Conservation (phyloP, 495 filamentous ascomycete species). For the Penicillium salamii region DNA sequence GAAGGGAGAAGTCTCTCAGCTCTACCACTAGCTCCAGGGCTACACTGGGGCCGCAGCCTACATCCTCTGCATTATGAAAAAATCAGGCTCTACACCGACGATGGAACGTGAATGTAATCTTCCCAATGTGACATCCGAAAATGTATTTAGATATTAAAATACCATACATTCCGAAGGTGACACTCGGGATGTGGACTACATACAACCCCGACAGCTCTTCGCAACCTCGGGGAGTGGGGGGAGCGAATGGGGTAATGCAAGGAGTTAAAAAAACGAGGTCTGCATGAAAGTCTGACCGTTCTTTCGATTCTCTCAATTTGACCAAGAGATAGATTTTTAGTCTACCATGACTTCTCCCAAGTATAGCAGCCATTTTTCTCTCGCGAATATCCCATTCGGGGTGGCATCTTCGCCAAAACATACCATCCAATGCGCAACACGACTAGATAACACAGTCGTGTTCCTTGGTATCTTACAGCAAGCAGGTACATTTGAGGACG, state of each 20-base stretch:
- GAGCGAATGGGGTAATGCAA: background rate
- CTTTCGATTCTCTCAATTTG: background rate
- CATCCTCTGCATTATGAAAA: too few relatives aligned
- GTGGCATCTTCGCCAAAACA: constrained; percentile 61
- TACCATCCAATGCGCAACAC: constrained; percentile 32
- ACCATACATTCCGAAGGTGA: too few relatives aligned
- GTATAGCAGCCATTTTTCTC: constrained; percentile 37
- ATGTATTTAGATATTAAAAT: too few relatives aligned
- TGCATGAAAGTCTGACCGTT: background rate
- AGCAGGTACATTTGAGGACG: constrained; percentile 22
- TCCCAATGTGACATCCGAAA: too few relatives aligned
- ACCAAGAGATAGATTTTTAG: too few relatives aligned
- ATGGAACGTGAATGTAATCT: too few relatives aligned
- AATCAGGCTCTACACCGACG: too few relatives aligned
- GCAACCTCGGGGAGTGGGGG: background rate
- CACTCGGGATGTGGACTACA: constrained; percentile 12
- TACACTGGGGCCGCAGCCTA: too few relatives aligned
- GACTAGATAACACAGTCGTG: constrained; percentile 26
- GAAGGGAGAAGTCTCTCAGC: too few relatives aligned
- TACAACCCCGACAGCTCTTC: background rate
- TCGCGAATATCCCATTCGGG: constrained; percentile 83
- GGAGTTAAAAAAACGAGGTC: background rate
- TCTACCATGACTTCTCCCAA: constrained; percentile 22
- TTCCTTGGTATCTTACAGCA: constrained; percentile 53
- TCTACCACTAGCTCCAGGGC: too few relatives aligned